Base-by-base conservation (phyloP, 345 rosid species). In the Citrus australasica region DNA sequence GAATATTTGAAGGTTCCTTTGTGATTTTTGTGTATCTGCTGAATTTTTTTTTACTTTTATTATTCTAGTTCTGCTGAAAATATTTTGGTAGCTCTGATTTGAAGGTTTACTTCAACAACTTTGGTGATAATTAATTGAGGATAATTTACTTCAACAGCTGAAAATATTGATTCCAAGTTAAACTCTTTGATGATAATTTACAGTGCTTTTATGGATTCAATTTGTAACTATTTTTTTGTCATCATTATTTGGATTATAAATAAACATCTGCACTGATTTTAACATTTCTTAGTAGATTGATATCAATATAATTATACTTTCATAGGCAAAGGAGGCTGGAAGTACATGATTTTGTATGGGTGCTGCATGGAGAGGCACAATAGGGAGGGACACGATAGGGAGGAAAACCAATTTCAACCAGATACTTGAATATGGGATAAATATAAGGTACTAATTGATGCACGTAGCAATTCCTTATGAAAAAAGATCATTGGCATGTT, bases 341-440 rank as follows among this genome's bases (percentile, higher is more conserved):
- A 35, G 21, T 33, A 33, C 35, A 4, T 33, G 35, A 33, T 4
- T 33, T 33, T 33, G 35, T 33, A 33, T 33, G 35, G 35, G 35
- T 33, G 1, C 35, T 33, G 35, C 35, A 33, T 33, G 89, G 97
- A 93, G 97, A 93, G 97, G 93, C 81, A 93, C 90, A 68, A 98
- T 91, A 83, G 99, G 99, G 53, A 92, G 93, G 72, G 93, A 98
- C 97, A 96, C 99, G 35, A 98, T 92, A 5, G 71, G 64, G 4
- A 67, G 7, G 7, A 56, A 30, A 32, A 21, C 28, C 17, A 7
- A 5, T 53, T n/a, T 33, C 30, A 16, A 33, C 35, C 55, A 11
- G 35, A 33, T 33, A 33, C 35, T 33, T 33, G 11, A 13, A 42
- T 28, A 24, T 9, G 21, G 62, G 5, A 33, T 7, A 46, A 14